Conservation (phyloP, 768 basidiomycete species). For the Suillus americanus region DNA sequence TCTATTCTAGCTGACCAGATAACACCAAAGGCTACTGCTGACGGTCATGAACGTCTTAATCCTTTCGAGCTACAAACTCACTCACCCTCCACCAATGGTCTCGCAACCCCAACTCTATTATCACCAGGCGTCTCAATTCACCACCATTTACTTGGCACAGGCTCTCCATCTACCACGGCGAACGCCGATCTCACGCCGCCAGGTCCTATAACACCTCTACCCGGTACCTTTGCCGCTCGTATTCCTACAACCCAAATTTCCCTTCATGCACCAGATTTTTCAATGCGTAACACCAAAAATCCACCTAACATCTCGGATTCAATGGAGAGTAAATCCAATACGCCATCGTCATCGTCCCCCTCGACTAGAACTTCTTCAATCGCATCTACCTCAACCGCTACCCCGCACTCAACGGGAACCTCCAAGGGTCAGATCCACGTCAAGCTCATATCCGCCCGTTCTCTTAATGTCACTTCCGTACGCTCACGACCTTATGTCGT, state of each 20-base stretch:
- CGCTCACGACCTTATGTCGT: slow-evolving; percentile 87
- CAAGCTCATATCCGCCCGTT: slow-evolving; percentile 91
- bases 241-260: slow-evolving; percentile 65
- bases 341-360: slow-evolving; percentile 43
- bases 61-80: slow-evolving; percentile 56
- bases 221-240: slow-evolving; percentile 48
- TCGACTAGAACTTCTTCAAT: slow-evolving; percentile 33
- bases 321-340: slow-evolving; percentile 37
- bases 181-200: slow-evolving; percentile 40
- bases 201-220: slow-evolving; percentile 47
- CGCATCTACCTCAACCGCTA: slow-evolving; percentile 14
- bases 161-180: slow-evolving; percentile 21
- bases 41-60: slow-evolving; percentile 48
- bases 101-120: slow-evolving; percentile 14
- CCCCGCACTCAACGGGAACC: slow-evolving; percentile 32
- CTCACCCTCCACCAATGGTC: slow-evolving; percentile 17
- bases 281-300: slow-evolving; percentile 65
- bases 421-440: slow-evolving; percentile 85
- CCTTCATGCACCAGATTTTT: slow-evolving; percentile 83
- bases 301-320: slow-evolving; percentile 29
- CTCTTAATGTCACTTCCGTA: slow-evolving; percentile 68
- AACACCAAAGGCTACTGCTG: slow-evolving; percentile 53
- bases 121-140: slow-evolving; percentile 21
- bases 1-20: slow-evolving; percentile 47
- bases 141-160: slow-evolving; percentile 30